Conservation (phyloP, 2,329 filamentous ascomycete genomes). For the Cladosporium phlei region DNA sequence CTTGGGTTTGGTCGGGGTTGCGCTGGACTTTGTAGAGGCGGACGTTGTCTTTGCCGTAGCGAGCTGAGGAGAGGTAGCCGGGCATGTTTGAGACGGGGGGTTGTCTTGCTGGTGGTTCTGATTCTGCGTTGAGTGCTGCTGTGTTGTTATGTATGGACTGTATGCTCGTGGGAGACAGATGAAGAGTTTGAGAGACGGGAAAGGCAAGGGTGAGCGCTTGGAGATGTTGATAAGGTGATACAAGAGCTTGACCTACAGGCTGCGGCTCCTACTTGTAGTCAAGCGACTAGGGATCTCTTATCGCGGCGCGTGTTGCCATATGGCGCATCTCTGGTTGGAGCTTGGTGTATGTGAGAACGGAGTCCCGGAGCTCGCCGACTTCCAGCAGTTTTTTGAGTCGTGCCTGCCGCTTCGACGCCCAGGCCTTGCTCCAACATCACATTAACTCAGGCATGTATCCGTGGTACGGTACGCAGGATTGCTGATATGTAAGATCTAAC, state of each 20-base stretch:
- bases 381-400: no score
- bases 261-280: slow-evolving; percentile 4
- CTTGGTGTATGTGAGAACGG: no score
- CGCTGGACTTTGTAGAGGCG: slow-evolving; percentile 92
- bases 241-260: slow-evolving; percentile 2
- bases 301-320: slow-evolving; percentile 11
- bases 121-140: background rate
- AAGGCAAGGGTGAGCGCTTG: background rate
- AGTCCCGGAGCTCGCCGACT: no score
- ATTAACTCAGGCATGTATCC: no score
- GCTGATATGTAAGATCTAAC: no score
- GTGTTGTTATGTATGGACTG: background rate
- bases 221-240: slow-evolving; percentile 2
- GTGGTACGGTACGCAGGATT: no score
- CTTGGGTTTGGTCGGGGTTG: slow-evolving; percentile 73
- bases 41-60: slow-evolving; percentile 96
- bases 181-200: background rate
- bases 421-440: no score
- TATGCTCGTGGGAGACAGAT: background rate
- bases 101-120: background rate
- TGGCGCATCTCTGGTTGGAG: slow-evolving; percentile 1
- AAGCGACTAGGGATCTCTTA: slow-evolving; percentile 6
- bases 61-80: slow-evolving; percentile 53
- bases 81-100: slow-evolving; percentile 30
- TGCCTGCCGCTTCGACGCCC: no score